phyloP scores from a whole-genome alignment of 2,329 filamentous ascomycete species.

The Arthrobotrys entomopaga region DNA sequence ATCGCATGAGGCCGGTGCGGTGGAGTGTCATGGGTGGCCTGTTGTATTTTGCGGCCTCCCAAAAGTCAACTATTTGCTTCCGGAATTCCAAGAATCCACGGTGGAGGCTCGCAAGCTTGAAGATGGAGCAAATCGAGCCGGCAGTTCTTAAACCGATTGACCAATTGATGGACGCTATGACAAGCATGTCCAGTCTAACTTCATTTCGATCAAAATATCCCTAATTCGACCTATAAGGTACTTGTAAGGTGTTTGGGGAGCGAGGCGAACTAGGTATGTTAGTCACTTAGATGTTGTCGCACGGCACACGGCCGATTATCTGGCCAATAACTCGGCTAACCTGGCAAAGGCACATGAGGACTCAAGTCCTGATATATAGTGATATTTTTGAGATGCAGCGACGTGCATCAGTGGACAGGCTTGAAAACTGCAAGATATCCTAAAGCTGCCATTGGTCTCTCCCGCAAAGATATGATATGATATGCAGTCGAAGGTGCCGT shows the following conservation, averaged over 20 bases:
- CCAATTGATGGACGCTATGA: constrained; percentile 11
- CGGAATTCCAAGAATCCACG: constrained; percentile 32
- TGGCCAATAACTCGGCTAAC: constrained; percentile 11
- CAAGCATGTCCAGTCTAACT: constrained; percentile 28
- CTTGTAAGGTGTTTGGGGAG: constrained; percentile 25
- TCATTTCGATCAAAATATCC: constrained; percentile 27
- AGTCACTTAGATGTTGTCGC: constrained; percentile 23
- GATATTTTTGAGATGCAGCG: neutral
- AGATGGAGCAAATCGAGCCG: constrained; percentile 43
- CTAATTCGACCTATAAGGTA: constrained; percentile 21
- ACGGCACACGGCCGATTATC: constrained; percentile 13
- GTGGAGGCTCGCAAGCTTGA: constrained; percentile 24
- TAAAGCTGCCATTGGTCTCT: too few species aligned
- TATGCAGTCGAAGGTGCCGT: constrained; percentile 41
- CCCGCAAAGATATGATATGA: neutral
- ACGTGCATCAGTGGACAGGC: neutral
- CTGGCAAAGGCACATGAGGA: neutral
- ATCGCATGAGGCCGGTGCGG: constrained; percentile 7
- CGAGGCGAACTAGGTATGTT: constrained; percentile 15
- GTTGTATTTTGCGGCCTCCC: constrained; percentile 49
- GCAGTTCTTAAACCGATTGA: constrained; percentile 32
- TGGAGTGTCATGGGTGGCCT: constrained; percentile 35
- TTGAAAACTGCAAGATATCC: neutral
- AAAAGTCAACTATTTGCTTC: constrained; percentile 36
- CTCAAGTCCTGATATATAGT: neutral